phyloP scores from a whole-genome alignment of 495 filamentous ascomycete genomes.

The Halenospora varia region DNA sequence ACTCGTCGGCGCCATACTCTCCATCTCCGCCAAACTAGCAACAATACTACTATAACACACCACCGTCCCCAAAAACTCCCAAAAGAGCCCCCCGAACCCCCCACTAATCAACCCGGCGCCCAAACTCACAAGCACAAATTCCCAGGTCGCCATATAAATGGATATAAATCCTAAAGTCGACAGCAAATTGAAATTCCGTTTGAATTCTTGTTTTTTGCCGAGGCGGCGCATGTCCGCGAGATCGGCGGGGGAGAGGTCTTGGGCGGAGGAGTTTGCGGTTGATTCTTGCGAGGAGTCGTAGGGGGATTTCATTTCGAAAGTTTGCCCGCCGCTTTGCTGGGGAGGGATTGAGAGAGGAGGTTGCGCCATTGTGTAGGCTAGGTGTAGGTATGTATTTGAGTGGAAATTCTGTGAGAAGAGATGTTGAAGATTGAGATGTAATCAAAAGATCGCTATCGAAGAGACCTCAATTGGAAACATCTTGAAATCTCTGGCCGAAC shows the following conservation, averaged over 20 bases:
- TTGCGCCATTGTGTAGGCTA: too few relatives aligned
- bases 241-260: not conserved
- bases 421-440: too few relatives aligned
- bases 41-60: constrained; percentile 45
- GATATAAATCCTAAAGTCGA: constrained; percentile 44
- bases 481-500: too few relatives aligned
- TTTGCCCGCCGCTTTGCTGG: too few relatives aligned
- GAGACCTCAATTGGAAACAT: too few relatives aligned
- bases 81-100: constrained; percentile 54
- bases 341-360: too few relatives aligned
- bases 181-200: constrained; percentile 41
- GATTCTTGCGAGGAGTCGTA: not conserved
- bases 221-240: constrained; percentile 13
- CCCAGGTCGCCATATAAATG: constrained; percentile 42
- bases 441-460: too few relatives aligned
- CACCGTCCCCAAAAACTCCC: constrained; percentile 47
- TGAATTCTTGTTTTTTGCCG: constrained; percentile 21
- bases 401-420: too few relatives aligned
- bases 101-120: constrained; percentile 47
- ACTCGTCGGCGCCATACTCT: constrained; percentile 38
- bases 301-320: not conserved
- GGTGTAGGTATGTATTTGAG: too few relatives aligned
- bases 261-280: not conserved
- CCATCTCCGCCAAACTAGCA: constrained; percentile 52
- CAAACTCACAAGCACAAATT: constrained; percentile 32